Base-by-base conservation (phyloP, 177 flowering plant genomes). In the Vitis hybrid region DNA sequence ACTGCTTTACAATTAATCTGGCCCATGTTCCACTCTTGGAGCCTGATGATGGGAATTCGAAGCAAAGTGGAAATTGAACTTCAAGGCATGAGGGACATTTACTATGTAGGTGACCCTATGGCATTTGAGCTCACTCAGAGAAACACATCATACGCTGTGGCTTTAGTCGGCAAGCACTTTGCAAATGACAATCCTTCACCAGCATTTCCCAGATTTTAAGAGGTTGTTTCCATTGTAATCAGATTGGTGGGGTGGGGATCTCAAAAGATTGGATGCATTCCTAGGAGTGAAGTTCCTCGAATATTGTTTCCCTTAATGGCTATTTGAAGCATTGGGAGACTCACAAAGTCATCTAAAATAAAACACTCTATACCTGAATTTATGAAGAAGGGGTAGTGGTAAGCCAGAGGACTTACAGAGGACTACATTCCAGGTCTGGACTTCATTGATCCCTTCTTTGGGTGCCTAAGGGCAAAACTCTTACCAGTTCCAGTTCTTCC, bases 1-100 rank as follows among this genome's bases (percentile, higher is more conserved):
- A 74, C 78, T 96, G 80, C 88, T 90, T 8, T 92, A 71, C 93
- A 1, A 85, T 93, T 56, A 90, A 84, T 54, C 83, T 89, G 67
- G 72, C 84, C 48, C 91, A 95, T 65, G 76, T 90, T 59, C 92
- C 98, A 66, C 97, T 97, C 14, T 90, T 92, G 97, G 99, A 91
- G 74, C 92, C 91, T 64, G 99, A 93, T 78, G 95, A 88, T 61
- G 87, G 80, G 34, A 84, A 52, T 72, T 51, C 60, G 51, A 90
- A 85, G 73, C 89, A 82, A 74, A 70, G 56, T 88, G 76, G 97
- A 91, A 67, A 77, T 74, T 51, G 85, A 89, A 74, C 88, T 91
- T 60, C 97, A 91, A 75, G 93, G 93, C 18, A 72, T 54, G 60
- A 70, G 78, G 39, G 87, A 86, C 70, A 91, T 93, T 65, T 89